A percentile compares a stretch with the other conserved stretches of the same genome.
Evolutionary conservation across 1,284 basidiomycete genomes (phyloP).

Genomic region (Rhodotorula sp.): DNA sequence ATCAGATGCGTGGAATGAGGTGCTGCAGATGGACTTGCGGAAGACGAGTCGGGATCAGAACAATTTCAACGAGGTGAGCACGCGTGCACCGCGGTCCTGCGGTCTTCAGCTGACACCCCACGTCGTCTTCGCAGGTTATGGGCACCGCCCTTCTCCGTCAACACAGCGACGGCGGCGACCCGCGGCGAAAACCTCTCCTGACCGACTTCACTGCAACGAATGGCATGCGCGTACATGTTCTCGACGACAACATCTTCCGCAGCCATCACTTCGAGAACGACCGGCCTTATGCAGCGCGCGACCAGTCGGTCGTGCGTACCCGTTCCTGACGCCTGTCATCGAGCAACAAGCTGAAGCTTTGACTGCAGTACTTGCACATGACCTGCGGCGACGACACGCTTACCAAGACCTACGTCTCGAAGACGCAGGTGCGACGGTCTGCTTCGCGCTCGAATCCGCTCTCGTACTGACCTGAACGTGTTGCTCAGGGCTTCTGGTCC

Average conservation of each 20-base stretch:
- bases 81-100: too few species aligned
- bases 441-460: rapidly evolving
- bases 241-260: conserved; percentile 20
- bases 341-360: not conserved
- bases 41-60: conserved; percentile 27
- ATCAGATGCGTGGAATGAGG: conserved; percentile 29
- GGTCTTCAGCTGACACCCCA: not conserved
- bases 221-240: conserved; percentile 28
- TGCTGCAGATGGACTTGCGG: conserved; percentile 24
- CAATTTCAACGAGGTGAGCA: conserved; percentile 33
- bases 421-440: conserved; percentile 13
- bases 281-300: not conserved
- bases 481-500: conserved; percentile 39
- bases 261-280: conserved; percentile 30
- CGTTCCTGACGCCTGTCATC: rapidly evolving
- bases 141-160: conserved; percentile 16
- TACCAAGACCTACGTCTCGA: conserved; percentile 15
- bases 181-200: conserved; percentile 6
- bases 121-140: conserved; percentile 12
- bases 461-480: not conserved
- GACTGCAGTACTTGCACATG: conserved; percentile 21
- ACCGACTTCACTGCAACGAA: conserved; percentile 19
- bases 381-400: conserved; percentile 31
- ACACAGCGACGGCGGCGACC: conserved; percentile 3
- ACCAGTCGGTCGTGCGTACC: conserved; percentile 10